Evolutionary conservation across 495 filamentous ascomycete species (phyloP).

Genomic region (Penicillium parvum): DNA sequence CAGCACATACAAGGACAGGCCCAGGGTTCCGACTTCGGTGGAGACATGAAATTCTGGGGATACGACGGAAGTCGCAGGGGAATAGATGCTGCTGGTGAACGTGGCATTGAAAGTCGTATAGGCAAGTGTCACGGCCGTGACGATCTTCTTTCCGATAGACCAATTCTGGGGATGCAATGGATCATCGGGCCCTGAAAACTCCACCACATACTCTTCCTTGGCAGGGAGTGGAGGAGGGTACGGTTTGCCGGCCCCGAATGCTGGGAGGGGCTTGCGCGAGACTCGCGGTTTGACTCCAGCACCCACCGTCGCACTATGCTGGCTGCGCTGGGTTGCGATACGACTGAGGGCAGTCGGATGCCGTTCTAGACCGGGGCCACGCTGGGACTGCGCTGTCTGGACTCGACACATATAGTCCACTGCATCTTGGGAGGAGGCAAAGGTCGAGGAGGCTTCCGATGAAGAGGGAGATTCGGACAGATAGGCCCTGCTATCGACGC

Average conservation of each 20-base stretch:
- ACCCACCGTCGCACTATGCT: conserved; percentile 74
- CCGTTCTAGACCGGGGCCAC: conserved; percentile 57
- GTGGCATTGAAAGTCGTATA: conserved; percentile 72
- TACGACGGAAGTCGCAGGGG: conserved; percentile 46
- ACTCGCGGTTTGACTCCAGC: conserved; percentile 46
- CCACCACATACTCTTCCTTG: conserved; percentile 80
- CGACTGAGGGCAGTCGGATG: conserved; percentile 71
- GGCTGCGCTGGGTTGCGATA: conserved; percentile 68
- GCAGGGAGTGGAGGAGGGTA: conserved; percentile 70
- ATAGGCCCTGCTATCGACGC: neutral
- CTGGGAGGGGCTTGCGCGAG: conserved; percentile 53
- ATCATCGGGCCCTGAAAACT: conserved; percentile 68
- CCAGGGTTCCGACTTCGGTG: conserved; percentile 51
- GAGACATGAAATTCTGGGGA: conserved; percentile 49
- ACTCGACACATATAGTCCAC: conserved; percentile 48
- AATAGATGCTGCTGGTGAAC: conserved; percentile 59
- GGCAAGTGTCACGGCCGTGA: conserved; percentile 67
- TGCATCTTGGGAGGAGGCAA: conserved; percentile 20
- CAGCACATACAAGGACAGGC: conserved; percentile 55
- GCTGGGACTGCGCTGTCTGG: conserved; percentile 49
- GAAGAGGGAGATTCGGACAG: conserved; percentile 7
- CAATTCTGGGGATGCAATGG: conserved; percentile 82
- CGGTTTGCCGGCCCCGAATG: conserved; percentile 69
- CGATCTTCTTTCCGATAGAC: conserved; percentile 69
- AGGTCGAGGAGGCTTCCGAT: conserved; percentile 4